phyloP scores from a whole-genome alignment of 441 rosid genomes.

The Adansonia rubrostipa region DNA sequence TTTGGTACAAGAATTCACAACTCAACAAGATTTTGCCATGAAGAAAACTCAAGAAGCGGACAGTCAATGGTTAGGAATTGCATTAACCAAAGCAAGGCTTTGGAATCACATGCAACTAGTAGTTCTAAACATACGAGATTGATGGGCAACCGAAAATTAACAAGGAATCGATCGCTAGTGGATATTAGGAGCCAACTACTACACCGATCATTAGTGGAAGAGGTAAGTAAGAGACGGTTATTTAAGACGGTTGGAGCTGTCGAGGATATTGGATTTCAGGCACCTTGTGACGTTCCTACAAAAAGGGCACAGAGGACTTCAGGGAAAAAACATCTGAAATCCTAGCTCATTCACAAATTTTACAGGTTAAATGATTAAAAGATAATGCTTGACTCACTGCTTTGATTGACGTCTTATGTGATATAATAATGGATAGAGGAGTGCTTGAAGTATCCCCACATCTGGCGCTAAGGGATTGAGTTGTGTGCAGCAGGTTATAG shows the following conservation, averaged over 20 bases:
- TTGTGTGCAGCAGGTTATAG: not conserved
- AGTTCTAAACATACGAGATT: slow-evolving; percentile 44
- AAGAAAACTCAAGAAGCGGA: slow-evolving; percentile 40
- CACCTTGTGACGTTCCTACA: slow-evolving; percentile 49
- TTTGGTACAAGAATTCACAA: slow-evolving; percentile 37
- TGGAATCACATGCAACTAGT: slow-evolving; percentile 46
- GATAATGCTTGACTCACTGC: not conserved
- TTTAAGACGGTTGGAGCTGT: slow-evolving; percentile 79
- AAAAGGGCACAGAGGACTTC: slow-evolving; percentile 28
- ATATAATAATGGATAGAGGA: not conserved
- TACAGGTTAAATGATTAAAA: not conserved
- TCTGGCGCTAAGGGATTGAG: not conserved
- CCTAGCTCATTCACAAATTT: slow-evolving; percentile 14
- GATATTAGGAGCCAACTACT: slow-evolving; percentile 67
- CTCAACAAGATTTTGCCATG: slow-evolving; percentile 56
- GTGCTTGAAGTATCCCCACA: not conserved
- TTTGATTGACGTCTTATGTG: not conserved
- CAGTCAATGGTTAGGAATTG: slow-evolving; percentile 31
- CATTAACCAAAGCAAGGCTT: slow-evolving; percentile 36
- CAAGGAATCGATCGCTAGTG: slow-evolving; percentile 71
- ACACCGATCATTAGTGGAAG: slow-evolving; percentile 67
- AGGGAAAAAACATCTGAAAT: slow-evolving; percentile 40
- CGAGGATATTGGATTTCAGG: slow-evolving; percentile 70
- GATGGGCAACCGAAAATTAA: slow-evolving; percentile 41
- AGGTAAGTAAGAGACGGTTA: slow-evolving; percentile 60